phyloP scores from a whole-genome alignment of 2,329 filamentous ascomycete genomes.

The Dendryphion nanum region DNA sequence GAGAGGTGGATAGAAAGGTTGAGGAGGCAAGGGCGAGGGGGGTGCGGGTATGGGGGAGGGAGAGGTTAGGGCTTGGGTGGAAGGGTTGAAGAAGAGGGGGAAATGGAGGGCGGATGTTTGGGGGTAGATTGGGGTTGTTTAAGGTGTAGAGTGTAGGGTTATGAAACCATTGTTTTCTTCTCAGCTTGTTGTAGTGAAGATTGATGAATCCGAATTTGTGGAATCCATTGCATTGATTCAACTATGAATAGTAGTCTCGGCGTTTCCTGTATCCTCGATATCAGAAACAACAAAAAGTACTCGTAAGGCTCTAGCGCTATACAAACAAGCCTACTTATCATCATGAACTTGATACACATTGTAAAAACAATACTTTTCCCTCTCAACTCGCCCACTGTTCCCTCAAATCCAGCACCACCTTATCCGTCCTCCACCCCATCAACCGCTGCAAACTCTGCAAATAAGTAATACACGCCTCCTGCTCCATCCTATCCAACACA shows the following conservation, averaged over 20 bases:
- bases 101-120: constrained; percentile 58
- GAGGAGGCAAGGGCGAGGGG: constrained; percentile 36
- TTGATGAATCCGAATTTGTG: too few relatives aligned
- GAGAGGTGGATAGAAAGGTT: constrained; percentile 42
- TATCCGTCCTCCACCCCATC: constrained; percentile 29
- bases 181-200: neutral
- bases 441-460: constrained; percentile 17
- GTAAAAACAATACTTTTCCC: too few relatives aligned
- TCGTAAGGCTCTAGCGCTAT: too few relatives aligned
- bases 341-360: too few relatives aligned
- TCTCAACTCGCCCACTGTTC: constrained; percentile 21
- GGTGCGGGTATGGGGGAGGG: constrained; percentile 40
- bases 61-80: constrained; percentile 48
- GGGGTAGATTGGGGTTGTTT: constrained; percentile 34
- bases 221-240: too few relatives aligned
- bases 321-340: too few relatives aligned
- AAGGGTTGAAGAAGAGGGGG: constrained; percentile 48
- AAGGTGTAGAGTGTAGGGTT: neutral
- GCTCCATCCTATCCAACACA: constrained; percentile 22
- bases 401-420: constrained; percentile 19
- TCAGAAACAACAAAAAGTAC: too few relatives aligned
- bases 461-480: constrained; percentile 28
- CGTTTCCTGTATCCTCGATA: neutral
- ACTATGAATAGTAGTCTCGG: too few relatives aligned
- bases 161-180: neutral